Base-by-base conservation (phyloP, 202 grass and related monocot species). In the Setaria italica region DNA sequence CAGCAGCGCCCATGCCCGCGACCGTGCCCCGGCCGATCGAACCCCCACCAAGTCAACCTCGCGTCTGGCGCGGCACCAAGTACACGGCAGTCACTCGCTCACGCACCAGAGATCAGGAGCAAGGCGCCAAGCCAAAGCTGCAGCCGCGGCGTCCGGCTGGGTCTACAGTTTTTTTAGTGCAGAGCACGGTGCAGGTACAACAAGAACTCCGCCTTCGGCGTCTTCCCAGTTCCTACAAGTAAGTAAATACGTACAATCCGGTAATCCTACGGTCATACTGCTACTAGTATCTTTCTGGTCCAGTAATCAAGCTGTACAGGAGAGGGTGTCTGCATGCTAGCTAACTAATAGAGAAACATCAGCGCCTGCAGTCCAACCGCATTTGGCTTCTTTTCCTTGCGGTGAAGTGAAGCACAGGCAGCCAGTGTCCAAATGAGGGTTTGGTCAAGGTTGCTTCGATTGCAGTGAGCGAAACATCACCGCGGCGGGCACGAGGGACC, bases 281-380 rank as follows among this genome's bases (percentile, higher is more conserved):
- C 55, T 45, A 16, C 10, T 65, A 80, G 45, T 20, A 33, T 77
- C 49, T 77, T 16, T 55, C 48, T 73, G 33, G 11, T 81, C 11
- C n/a, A 67, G 17, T 41, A 6, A 41, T 41, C 50, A 67, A 80
- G n/a, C 89, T 88, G 70, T 91, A 85, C 89, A 88, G 2, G 37
- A 67, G 37, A 6, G 54, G 32, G 70, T 75, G 65, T 62, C 55
- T 35, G 78, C 14, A 33, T 25, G 71, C 54, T 76, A 57, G 43
- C 66, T 75, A 74, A 8, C 13, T 15, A 15, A 12, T 15, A 21
- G 3, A 49, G 20, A 49, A 86, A 10, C 56, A 78, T 47, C 14
- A 76, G 29, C 25, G 56, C 81, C 46, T 34, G 79, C 57, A 29
- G 33, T 78, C 41, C 49, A 53, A 53, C 74, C 5, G 33, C 19